Conservation (phyloP, 805 yeast genomes). For the Citeromyces matritensis region DNA sequence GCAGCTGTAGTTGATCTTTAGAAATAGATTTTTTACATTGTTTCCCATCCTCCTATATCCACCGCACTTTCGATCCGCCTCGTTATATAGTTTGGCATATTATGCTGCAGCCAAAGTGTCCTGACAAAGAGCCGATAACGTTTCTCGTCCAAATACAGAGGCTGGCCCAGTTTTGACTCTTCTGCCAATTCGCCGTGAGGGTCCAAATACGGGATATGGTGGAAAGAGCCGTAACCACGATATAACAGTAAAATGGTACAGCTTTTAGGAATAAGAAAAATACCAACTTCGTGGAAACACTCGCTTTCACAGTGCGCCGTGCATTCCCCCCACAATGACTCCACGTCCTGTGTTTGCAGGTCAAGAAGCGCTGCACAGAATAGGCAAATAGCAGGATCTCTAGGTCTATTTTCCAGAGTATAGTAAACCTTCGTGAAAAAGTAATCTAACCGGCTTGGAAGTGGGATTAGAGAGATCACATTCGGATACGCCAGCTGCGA, state of each 20-base stretch:
- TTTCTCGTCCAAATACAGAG: conserved; percentile 44
- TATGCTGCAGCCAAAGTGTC: conserved; percentile 66
- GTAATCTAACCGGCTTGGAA: conserved; percentile 54
- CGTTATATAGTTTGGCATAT: conserved; percentile 61
- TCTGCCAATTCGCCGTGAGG: conserved; percentile 77
- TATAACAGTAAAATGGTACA: conserved; percentile 49
- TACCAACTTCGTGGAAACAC: conserved; percentile 54
- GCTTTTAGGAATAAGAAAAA: conserved; percentile 59
- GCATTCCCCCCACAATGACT: conserved; percentile 59
- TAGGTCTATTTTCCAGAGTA: conserved; percentile 24
- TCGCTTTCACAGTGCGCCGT: conserved; percentile 51
- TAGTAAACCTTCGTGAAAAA: conserved; percentile 50
- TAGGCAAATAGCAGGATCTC: conserved; percentile 78
- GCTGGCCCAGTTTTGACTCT: conserved; percentile 56
- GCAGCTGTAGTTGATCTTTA: background rate
- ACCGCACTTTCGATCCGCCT: conserved; percentile 64
- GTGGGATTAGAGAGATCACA: conserved; percentile 35
- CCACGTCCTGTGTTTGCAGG: conserved; percentile 46
- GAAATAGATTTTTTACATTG: conserved; percentile 22
- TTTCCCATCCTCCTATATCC: conserved; percentile 96
- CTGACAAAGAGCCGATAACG: conserved; percentile 55
- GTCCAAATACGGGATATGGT: conserved; percentile 74
- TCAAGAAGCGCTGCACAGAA: conserved; percentile 63
- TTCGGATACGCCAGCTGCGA: conserved; percentile 46
- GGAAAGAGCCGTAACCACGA: conserved; percentile 71